phyloP scores from a whole-genome alignment of 208 protist species.

The Porcisia deanei region DNA sequence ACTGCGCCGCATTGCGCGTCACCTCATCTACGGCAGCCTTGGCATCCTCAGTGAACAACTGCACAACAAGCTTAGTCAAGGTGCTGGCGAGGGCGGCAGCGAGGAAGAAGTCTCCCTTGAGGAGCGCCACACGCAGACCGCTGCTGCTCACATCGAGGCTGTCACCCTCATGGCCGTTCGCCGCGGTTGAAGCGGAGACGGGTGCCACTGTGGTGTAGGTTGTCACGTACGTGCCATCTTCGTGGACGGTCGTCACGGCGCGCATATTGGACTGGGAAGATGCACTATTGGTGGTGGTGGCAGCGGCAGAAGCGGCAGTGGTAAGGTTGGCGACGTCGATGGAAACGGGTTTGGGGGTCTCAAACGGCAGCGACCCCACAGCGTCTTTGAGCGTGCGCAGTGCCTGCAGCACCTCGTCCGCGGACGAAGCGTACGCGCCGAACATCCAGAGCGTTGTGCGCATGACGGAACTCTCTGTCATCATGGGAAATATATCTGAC shows the following conservation, averaged over 20 bases:
- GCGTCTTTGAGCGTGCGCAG: constrained; percentile 43
- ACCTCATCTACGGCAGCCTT: constrained; percentile 27
- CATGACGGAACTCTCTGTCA: constrained; percentile 67
- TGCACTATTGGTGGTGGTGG: not conserved
- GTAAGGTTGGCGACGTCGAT: constrained; percentile 16
- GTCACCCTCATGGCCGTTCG: not conserved
- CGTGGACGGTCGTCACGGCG: constrained; percentile 76
- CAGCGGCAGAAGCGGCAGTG: constrained; percentile 11
- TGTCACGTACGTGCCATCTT: constrained; percentile 95
- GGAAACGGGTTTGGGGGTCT: constrained; percentile 23
- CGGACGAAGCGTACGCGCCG: constrained; percentile 78
- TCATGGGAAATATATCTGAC: constrained; percentile 54
- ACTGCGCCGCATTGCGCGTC: constrained; percentile 41
- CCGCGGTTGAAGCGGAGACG: constrained; percentile 9
- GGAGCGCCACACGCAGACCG: constrained; percentile 61
- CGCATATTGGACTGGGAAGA: constrained; percentile 31
- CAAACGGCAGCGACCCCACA: constrained; percentile 63
- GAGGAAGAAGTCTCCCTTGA: constrained; percentile 95
- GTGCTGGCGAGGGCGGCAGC: constrained; percentile 86
- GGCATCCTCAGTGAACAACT: constrained; percentile 33
- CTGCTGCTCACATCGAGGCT: constrained; percentile 18
- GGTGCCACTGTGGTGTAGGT: constrained; percentile 56
- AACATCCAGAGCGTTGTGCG: constrained; percentile 94
- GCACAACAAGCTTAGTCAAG: constrained; percentile 95
- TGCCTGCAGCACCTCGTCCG: constrained; percentile 65